A percentile compares a stretch with the other conserved stretches of the same genome.
These are phyloP conservation scores for Plasmopara halstedii DNA, from an alignment of 352 stramenopile genomes.

Conservation along the genomic window DNA sequence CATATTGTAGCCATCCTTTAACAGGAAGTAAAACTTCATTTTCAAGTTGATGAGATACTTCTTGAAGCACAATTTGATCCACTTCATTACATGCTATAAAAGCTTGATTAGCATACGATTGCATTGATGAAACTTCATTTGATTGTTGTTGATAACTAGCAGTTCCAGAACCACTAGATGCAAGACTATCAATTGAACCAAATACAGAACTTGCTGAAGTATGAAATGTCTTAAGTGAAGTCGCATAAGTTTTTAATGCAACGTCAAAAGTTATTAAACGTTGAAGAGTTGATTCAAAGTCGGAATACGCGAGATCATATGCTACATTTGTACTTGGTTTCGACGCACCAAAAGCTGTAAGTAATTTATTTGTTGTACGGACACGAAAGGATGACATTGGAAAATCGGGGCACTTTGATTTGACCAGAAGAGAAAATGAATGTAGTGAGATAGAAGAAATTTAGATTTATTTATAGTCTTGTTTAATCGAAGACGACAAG, in stretches of 20 bases:
- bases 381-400: constrained; percentile 72
- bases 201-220: constrained; percentile 45
- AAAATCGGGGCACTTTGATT: neutral
- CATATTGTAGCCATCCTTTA: constrained; percentile 48
- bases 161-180: constrained; percentile 19
- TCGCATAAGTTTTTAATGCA: constrained; percentile 48
- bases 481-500: constrained; percentile 5
- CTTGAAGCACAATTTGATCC: constrained; percentile 48
- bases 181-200: constrained; percentile 37
- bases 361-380: constrained; percentile 70
- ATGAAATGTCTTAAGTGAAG: constrained; percentile 54
- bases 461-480: constrained; percentile 22
- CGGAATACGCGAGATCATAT: constrained; percentile 50
- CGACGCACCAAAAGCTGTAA: constrained; percentile 51
- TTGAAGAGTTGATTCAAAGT: constrained; percentile 56
- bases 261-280: constrained; percentile 38
- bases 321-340: constrained; percentile 78
- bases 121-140: constrained; percentile 48
- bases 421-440: neutral
- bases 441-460: constrained; percentile 2
- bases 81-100: constrained; percentile 50
- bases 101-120: constrained; percentile 49
- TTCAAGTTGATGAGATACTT: constrained; percentile 46
- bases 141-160: constrained; percentile 17
- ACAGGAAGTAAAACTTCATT: constrained; percentile 51